Percentiles rank a stretch among this genome's conserved stretches.
phyloP scores from a whole-genome alignment of 176 grass and related monocot genomes.

The Carex scoparia region DNA sequence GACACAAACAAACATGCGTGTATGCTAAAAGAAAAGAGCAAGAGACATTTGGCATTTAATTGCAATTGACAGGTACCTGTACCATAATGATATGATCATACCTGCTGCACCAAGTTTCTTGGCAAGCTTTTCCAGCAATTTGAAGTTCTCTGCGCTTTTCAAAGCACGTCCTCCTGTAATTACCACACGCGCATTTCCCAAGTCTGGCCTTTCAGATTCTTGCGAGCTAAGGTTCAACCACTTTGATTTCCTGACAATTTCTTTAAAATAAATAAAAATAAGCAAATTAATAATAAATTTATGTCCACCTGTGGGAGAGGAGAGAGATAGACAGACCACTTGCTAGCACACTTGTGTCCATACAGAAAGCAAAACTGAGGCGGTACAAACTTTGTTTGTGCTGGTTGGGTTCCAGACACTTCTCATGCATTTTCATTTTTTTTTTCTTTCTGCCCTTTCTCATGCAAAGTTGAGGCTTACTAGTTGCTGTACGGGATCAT shows the following conservation, averaged over 20 bases:
- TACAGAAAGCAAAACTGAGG: not conserved
- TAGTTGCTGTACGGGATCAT: not conserved
- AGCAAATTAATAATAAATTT: not conserved
- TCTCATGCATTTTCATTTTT: not conserved
- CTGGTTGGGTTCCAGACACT: not conserved
- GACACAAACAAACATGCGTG: not conserved
- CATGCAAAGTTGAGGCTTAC: not conserved
- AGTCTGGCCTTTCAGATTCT: constrained; percentile 77
- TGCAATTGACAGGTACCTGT: not conserved
- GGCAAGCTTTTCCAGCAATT: constrained; percentile 89
- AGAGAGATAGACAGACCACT: not conserved
- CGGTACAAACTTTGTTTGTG: not conserved
- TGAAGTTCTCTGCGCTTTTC: constrained; percentile 93
- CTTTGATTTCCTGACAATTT: constrained; percentile 50
- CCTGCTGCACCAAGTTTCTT: constrained; percentile 96
- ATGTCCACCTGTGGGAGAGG: not conserved
- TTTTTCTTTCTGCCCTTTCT: not conserved
- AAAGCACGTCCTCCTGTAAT: constrained; percentile 84
- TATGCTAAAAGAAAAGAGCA: not conserved
- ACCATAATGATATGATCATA: constrained; percentile 23
- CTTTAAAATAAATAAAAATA: constrained; percentile 22
- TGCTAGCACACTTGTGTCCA: not conserved
- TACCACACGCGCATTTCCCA: constrained; percentile 76
- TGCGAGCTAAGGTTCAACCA: constrained; percentile 74
- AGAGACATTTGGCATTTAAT: not conserved